Evolutionary conservation across 192 early-diverging fungal species (phyloP), one percentile per base, ranked within the genome.

Genomic region (Coemansia sp.): DNA sequence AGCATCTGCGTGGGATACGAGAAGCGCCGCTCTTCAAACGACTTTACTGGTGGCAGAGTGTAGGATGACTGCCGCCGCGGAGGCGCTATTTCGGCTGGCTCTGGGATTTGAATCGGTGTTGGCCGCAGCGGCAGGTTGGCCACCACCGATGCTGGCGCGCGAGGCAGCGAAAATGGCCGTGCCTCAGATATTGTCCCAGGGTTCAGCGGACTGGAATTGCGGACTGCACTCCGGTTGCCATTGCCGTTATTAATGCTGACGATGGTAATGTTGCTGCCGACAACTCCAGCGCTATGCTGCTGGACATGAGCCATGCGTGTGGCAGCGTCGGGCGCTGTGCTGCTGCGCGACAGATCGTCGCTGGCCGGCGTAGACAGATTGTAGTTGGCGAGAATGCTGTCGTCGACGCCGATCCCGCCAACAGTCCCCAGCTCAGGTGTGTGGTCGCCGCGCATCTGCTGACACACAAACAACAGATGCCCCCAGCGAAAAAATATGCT

Each of bases 401-500:
- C 66, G 3, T 62, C 59, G 4, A 52, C 63, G 38, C 15, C 54
- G 22, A 37, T 17, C 7, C 27, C 14, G 56, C 54, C 47, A 35
- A 56, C 19, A 38, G 29, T 14, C 47, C 57, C 51, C 2, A 41
- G 35, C 21, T 71, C 69, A 14, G 65, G 58, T 23, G 62, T 57
- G 38, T 29, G 43, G 51, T 75, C 72, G 60, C 69, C 56, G 29
- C 70, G 75, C 55, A 56, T 61, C 51, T 82, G 79, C 67, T 82
- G 79, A 38, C 63, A 76, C 47, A 76, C 75, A 70, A 82, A 82
- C 58, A 82, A 54, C 63, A 82, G 58, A 29, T 66, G 45, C 17
- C 79, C 74, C 79, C 79, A 82, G n/a, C 79, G 74, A 37, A 82
- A 82, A 60, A 82, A 29, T 24, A 82, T 55, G 32, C 61, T 64